Base-by-base conservation (phyloP, 2,329 filamentous ascomycete genomes). In the Aplosporella prunicola region DNA sequence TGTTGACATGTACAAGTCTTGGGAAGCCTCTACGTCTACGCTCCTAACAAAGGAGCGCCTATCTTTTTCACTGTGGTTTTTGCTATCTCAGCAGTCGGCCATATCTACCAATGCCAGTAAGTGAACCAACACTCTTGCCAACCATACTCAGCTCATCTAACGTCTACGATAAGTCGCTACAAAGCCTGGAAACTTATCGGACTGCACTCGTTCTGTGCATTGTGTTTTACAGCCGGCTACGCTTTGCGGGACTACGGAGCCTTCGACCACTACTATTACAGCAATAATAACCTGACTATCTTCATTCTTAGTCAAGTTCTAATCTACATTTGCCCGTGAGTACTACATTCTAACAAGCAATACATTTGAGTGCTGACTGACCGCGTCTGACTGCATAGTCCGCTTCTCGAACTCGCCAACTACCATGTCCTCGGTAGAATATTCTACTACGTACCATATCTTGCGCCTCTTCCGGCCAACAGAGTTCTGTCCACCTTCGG, bases 371-470 rank as follows among this genome's bases (percentile, higher is more conserved):
- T 18, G n/a, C 37, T 14, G 27, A 10, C 16, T 32, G 13, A n/a
- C n/a, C n/a, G n/a, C n/a, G n/a, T n/a, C n/a, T n/a, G n/a, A n/a
- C 18, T 24, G 16, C 26, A 16, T 32, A 73, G 72, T 3, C 77
- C 78, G 0, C 60, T 80, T 4, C 69, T 78, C 26, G 74, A 76
- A 35, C 63, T 75, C 3, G 67, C 72, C 39, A 77, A 79, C 49
- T 80, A 79, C 53, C 68, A 76, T 46, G 67, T 78, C 39, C 67
- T 80, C 16, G 70, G 70, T 2, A 68, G 74, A 4, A 62, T 76
- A 9, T 62, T 80, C 14, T 72, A 72, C 52, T 81, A 80, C 53
- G 63, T 76, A 3, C 75, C 75, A 0, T 73, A 77, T 49, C 64
- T 72, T 40, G 65, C 74, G 0, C 74, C 74, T 0, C 63, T 75